Evolutionary conservation across 129 eudicot genomes (phyloP).

Genomic region (Flaveria robusta): DNA sequence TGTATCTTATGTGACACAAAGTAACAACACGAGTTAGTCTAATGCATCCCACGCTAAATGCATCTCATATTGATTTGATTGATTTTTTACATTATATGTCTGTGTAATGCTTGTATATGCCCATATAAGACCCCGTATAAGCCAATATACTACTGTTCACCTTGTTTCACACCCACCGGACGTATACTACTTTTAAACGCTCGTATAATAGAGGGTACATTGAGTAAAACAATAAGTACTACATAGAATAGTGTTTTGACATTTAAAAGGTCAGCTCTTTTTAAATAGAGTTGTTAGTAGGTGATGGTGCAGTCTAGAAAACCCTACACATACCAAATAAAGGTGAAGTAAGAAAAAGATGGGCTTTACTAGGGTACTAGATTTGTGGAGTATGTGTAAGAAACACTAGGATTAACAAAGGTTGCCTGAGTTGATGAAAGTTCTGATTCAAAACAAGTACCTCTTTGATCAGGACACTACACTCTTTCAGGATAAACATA

Average conservation of each 20-base stretch:
- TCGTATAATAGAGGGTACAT: no score
- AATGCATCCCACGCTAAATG: no score
- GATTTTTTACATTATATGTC: no score
- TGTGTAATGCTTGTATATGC: no score
- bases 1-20: no score
- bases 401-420: conserved; percentile 48
- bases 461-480: conserved; percentile 45
- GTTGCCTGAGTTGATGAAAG: conserved; percentile 51
- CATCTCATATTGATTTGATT: no score
- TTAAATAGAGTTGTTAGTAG: conserved; percentile 18
- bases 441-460: conserved; percentile 47
- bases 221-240: no score
- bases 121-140: no score
- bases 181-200: no score
- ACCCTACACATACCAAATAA: conserved; percentile 37
- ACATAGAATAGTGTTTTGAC: conserved; percentile 1
- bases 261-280: conserved; percentile 27
- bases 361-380: conserved; percentile 47
- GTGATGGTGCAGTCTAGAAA: conserved; percentile 36
- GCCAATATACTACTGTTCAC: no score
- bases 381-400: conserved; percentile 50
- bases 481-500: conserved; percentile 37
- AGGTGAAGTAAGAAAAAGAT: conserved; percentile 40
- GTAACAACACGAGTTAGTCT: no score
- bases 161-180: no score